Evolutionary conservation across 73 alveolate species (phyloP), one percentile per base, ranked within the genome.

Genomic region (Paramecium sonneborni): DNA sequence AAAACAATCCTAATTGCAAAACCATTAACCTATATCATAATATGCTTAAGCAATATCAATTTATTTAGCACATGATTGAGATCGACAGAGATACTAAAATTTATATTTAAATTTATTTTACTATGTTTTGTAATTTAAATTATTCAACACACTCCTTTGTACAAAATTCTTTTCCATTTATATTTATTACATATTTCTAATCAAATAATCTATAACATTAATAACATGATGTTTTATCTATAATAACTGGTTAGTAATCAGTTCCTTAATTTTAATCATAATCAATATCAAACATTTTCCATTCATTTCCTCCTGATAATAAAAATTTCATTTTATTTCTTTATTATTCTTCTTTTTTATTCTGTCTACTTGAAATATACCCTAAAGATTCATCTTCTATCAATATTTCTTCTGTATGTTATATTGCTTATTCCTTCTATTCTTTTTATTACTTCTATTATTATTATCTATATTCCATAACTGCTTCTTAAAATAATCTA

Each of bases 51-150:
- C 48, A 43, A 43, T 79, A 18, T 79, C 55, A 38, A 79, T 43
- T 46, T 79, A 8, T 43, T 41, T 79, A n/a, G 44, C 46, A 34
- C 90, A 79, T 37, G 76, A 30, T 15, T 44, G 43, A 20, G 90
- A 38, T 43, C 74, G 46, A 79, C 90, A 79, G 32, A 79, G 55
- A 46, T 79, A 79, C 90, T 79, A 79, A 14, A 10, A 41, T 43
- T 11, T 1, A 44, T 1, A 43, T 0, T n/a, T 41, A 41, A 1
- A 74, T 20, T 8, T 14, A 10, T 0, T 5, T 43, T 79, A 79
- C 90, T 23, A 79, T 5, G 8, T 43, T 43, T 41, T 39, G 24
- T 18, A 41, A 6, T 43, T 43, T 39, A 24, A 14, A 79, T 21
- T 20, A 24, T 43, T 23, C 44, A 38, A 79, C 12, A 21, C 90